These are phyloP conservation scores for Pleurozium schreberi DNA, from an alignment of 225 moss, liverwort and hornwort genomes.

Conservation along the genomic window DNA sequence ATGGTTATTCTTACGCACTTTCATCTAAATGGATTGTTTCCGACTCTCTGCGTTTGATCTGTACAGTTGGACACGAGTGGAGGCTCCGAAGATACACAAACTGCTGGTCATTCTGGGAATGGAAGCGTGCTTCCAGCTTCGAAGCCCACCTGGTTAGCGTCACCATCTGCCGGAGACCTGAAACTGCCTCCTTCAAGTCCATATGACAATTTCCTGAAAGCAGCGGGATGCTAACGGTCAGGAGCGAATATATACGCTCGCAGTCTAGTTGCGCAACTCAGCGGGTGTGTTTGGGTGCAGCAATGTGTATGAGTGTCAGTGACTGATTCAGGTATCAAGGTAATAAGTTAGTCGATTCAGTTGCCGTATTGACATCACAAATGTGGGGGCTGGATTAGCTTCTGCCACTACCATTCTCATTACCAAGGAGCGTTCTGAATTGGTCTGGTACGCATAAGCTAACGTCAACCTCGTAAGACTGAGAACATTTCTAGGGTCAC, in stretches of 20 bases:
- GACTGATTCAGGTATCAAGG: not conserved
- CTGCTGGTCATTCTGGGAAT: slow-evolving; percentile 1
- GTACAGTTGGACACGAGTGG: slow-evolving; percentile 11
- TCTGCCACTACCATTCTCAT: not conserved
- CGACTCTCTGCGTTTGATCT: not conserved
- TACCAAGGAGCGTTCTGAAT: not conserved
- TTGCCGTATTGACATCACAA: not conserved
- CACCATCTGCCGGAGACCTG: slow-evolving; percentile 33
- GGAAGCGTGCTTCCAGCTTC: slow-evolving; percentile 14
- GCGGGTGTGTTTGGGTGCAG: not conserved
- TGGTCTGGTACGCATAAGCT: not conserved
- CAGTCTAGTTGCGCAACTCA: not conserved
- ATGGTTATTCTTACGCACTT: not conserved
- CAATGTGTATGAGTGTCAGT: not conserved
- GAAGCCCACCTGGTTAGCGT: slow-evolving; percentile 64
- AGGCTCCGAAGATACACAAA: slow-evolving; percentile 2
- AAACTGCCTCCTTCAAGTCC: slow-evolving; percentile 85
- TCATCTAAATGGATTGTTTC: not conserved
- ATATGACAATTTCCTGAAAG: slow-evolving; percentile 89
- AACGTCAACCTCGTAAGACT: not conserved
- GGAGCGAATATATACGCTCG: not conserved
- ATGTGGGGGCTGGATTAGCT: not conserved
- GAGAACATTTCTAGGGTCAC: not conserved
- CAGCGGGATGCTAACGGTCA: slow-evolving; percentile 58
- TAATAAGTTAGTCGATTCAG: not conserved